Conservation (phyloP, 306 rosid genomes). For the Crotalaria pallida region DNA sequence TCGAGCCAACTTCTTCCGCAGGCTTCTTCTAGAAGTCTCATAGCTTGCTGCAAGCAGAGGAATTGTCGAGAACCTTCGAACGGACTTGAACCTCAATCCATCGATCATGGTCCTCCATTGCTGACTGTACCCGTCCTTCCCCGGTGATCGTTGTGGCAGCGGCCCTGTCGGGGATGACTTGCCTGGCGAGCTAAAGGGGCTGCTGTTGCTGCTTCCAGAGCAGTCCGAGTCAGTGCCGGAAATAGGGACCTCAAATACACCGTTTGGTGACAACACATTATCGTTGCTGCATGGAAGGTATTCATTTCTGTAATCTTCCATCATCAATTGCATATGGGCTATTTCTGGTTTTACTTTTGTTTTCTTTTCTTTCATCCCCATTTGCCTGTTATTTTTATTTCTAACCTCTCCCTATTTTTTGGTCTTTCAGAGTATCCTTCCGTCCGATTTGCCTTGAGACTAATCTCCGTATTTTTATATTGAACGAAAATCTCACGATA, state of each 20-base stretch:
- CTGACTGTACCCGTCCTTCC: not conserved
- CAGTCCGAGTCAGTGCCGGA: conserved; percentile 47
- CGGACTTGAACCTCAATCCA: conserved; percentile 47
- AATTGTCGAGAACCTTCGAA: conserved; percentile 48
- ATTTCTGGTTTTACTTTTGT: conserved; percentile 22
- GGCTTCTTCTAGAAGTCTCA: conserved; percentile 41
- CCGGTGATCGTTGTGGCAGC: not conserved
- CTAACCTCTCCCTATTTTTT: too few relatives aligned
- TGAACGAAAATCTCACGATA: not conserved
- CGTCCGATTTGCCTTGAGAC: too few relatives aligned
- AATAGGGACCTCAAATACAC: conserved; percentile 52
- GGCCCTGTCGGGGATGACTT: not conserved
- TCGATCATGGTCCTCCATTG: conserved; percentile 59
- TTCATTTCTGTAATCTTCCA: not conserved
- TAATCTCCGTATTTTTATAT: too few relatives aligned
- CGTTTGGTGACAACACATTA: conserved; percentile 44
- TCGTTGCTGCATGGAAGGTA: conserved; percentile 22
- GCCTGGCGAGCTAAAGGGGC: conserved; percentile 17
- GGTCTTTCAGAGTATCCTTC: too few relatives aligned
- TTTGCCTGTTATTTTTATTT: not conserved
- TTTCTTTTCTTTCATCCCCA: conserved; percentile 5
- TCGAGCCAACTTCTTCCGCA: conserved; percentile 49
- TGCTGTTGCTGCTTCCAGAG: conserved; percentile 25
- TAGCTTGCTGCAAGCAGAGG: conserved; percentile 42
- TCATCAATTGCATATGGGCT: not conserved